A percentile compares a stretch with the other conserved stretches of the same genome.
These are phyloP conservation scores for Salvia rosmarinus DNA, from an alignment of 257 asterid genomes.

Conservation along the genomic window DNA sequence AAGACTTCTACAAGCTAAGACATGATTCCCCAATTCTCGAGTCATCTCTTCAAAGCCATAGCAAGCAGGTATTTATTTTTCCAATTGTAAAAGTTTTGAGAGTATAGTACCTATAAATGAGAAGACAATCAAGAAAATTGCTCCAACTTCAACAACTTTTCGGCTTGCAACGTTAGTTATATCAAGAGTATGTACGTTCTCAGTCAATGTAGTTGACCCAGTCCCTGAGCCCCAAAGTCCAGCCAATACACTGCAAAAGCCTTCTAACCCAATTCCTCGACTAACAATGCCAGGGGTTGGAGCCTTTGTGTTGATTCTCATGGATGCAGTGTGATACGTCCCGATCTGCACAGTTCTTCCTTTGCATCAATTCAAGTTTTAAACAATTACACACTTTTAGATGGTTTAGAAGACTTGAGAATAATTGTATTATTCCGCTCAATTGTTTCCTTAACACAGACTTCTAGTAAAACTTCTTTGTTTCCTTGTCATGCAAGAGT, in stretches of 20 bases:
- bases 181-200: slow-evolving; percentile 78
- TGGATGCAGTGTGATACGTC: slow-evolving; percentile 77
- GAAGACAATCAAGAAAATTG: slow-evolving; percentile 76
- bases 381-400: not conserved
- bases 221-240: slow-evolving; percentile 99
- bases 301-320: slow-evolving; percentile 66
- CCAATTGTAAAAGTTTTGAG: not conserved
- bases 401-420: not conserved
- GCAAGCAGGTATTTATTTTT: not conserved
- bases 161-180: slow-evolving; percentile 85
- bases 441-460: not conserved
- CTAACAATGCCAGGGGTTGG: slow-evolving; percentile 91
- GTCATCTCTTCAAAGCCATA: slow-evolving; percentile 13
- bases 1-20: not conserved
- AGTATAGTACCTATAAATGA: slow-evolving; percentile 71
- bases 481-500: not conserved
- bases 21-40: too few species aligned
- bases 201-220: slow-evolving; percentile 89
- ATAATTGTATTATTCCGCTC: not conserved
- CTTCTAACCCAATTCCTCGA: slow-evolving; percentile 91
- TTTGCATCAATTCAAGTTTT: slow-evolving; percentile 27
- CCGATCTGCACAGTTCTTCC: slow-evolving; percentile 61
- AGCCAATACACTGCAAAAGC: slow-evolving; percentile 91
- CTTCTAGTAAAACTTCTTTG: not conserved
- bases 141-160: slow-evolving; percentile 75